Percentiles rank a stretch among this genome's conserved stretches.
These are phyloP conservation scores for Craspedostauros australis DNA, from an alignment of 108 stramenopile genomes.

Conservation along the genomic window DNA sequence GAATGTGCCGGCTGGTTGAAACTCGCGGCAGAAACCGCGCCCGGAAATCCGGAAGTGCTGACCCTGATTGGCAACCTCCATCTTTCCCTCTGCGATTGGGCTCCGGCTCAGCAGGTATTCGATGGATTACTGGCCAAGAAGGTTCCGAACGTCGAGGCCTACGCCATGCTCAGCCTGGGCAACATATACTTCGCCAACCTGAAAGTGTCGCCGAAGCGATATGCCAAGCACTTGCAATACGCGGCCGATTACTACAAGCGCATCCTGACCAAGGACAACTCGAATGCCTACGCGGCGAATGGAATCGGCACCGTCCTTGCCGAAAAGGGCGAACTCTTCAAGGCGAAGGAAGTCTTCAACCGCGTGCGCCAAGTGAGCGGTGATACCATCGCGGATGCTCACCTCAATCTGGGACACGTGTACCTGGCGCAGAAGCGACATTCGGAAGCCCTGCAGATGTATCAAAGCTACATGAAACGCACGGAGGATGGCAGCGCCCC, in stretches of 20 bases:
- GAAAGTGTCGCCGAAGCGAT: constrained; percentile 45
- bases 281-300: constrained; percentile 88
- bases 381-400: constrained; percentile 73
- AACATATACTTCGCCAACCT: constrained; percentile 87
- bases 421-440: constrained; percentile 82
- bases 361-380: constrained; percentile 80
- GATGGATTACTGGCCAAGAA: constrained; percentile 73
- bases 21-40: constrained; percentile 68
- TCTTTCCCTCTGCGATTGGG: constrained; percentile 82
- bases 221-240: constrained; percentile 72
- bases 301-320: constrained; percentile 83
- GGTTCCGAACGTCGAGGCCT: constrained; percentile 75
- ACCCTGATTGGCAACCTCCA: constrained; percentile 87
- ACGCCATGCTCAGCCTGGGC: constrained; percentile 77
- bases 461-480: constrained; percentile 78
- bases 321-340: constrained; percentile 80
- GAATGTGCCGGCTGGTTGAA: constrained; percentile 85
- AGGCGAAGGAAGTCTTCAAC: constrained; percentile 84
- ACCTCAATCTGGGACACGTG: constrained; percentile 83
- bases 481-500: constrained; percentile 61
- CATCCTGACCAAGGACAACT: constrained; percentile 71
- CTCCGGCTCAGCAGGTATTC: constrained; percentile 74
- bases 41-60: constrained; percentile 81
- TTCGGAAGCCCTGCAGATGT: constrained; percentile 84
- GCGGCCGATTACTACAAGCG: constrained; percentile 72